A percentile compares a stretch with the other conserved stretches of the same genome.
Evolutionary conservation across 371 early-diverging fungal species (phyloP).

Genomic region (Apophysomyces variabilis): DNA sequence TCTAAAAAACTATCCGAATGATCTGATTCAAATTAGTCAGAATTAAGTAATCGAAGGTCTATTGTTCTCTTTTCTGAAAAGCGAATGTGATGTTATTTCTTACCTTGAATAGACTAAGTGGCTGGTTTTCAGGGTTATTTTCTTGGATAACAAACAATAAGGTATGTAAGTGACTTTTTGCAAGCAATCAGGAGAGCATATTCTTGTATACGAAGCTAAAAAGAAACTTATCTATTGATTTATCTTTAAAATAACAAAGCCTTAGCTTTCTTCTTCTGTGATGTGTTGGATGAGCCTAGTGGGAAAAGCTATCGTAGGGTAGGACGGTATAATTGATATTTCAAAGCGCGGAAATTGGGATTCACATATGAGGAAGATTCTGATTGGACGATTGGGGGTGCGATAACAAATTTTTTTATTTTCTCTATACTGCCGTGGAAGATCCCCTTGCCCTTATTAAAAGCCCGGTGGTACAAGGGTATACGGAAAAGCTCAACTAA

Average conservation of each 20-base stretch:
- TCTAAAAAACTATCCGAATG: no score
- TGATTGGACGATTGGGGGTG: conserved; percentile 1
- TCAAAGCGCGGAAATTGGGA: conserved; percentile 2
- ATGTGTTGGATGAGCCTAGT: no score
- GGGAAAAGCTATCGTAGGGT: no score
- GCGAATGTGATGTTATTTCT: no score
- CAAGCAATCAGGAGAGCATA: no score
- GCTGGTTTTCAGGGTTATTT: background rate
- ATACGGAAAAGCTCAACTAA: background rate
- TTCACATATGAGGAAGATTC: background rate
- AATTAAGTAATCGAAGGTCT: no score
- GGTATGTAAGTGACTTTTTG: conserved; percentile 1
- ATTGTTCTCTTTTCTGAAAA: no score
- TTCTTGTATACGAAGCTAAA: no score
- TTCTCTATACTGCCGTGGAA: background rate
- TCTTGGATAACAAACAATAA: background rate
- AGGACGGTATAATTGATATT: background rate
- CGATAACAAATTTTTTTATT: background rate
- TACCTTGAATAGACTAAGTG: no score
- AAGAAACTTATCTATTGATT: background rate
- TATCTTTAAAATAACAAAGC: no score
- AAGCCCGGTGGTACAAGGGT: conserved; percentile 8
- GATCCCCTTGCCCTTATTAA: background rate
- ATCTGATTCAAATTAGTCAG: background rate
- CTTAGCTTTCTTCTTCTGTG: background rate